Evolutionary conservation across 495 filamentous ascomycete genomes (phyloP).

Genomic region (Penicillium antarcticum): DNA sequence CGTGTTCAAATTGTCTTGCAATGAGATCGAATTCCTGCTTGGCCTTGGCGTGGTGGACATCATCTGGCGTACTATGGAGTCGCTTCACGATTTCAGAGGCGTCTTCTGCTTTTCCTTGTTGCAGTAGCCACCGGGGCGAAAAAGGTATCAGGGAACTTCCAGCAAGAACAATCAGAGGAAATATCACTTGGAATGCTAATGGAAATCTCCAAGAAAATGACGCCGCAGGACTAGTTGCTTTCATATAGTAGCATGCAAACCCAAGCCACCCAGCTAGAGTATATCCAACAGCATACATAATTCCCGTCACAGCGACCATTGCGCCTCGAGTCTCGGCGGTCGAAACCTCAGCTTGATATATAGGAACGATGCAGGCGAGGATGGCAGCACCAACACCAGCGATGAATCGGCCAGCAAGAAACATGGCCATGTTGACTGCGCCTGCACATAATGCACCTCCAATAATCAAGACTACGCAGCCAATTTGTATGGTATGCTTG

Average conservation of each 20-base stretch:
- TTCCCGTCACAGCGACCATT: conserved; percentile 32
- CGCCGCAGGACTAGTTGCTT: conserved; percentile 8
- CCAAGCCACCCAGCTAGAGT: conserved; percentile 31
- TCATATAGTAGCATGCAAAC: conserved; percentile 25
- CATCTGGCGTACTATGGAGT: conserved; percentile 17
- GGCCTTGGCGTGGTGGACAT: conserved; percentile 15
- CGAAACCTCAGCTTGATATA: conserved; percentile 38
- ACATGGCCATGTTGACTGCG: conserved; percentile 37
- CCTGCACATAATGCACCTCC: conserved; percentile 35
- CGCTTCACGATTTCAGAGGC: conserved; percentile 22
- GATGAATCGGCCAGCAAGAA: conserved; percentile 35
- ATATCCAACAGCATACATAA: conserved; percentile 32
- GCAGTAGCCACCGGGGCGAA: conserved; percentile 35
- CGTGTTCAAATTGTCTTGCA: conserved; percentile 23
- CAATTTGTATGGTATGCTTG: conserved; percentile 31
- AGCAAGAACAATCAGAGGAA: conserved; percentile 26
- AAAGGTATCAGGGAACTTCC: conserved; percentile 24
- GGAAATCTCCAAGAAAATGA: conserved; percentile 34
- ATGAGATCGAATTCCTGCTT: conserved; percentile 24
- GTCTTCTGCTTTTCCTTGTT: conserved; percentile 23
- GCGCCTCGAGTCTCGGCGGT: conserved; percentile 32
- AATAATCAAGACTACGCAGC: conserved; percentile 25
- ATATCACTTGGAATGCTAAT: conserved; percentile 28
- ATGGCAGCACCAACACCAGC: conserved; percentile 34
- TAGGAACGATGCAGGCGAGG: conserved; percentile 32